A percentile compares a stretch with the other conserved stretches of the same genome.
Evolutionary conservation across 495 filamentous ascomycete species (phyloP).

Genomic region (Podospora sp.): DNA sequence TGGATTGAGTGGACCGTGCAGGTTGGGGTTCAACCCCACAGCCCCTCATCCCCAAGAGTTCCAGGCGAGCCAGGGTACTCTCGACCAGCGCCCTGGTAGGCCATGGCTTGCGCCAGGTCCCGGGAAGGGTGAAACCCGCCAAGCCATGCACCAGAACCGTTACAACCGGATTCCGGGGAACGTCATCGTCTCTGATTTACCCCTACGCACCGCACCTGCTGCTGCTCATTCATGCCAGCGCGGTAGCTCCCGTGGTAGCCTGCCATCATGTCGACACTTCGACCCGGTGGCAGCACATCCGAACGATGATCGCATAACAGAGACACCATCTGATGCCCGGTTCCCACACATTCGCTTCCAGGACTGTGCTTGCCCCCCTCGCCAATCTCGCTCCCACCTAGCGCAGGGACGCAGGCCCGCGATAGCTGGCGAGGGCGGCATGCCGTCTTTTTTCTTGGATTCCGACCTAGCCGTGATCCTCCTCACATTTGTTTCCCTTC

Average conservation of each 20-base stretch:
- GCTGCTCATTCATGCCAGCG: slow-evolving; percentile 11
- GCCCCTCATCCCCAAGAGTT: background rate
- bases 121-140: slow-evolving; percentile 24
- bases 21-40: background rate
- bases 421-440: slow-evolving; percentile 3
- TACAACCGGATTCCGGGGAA: slow-evolving; percentile 11
- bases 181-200: slow-evolving; percentile 1
- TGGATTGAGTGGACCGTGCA: background rate
- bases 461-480: slow-evolving; percentile 6
- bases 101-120: slow-evolving; percentile 11
- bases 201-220: background rate
- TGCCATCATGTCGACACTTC: background rate
- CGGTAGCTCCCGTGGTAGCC: background rate
- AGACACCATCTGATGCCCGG: slow-evolving; percentile 6
- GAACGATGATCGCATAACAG: slow-evolving; percentile 14
- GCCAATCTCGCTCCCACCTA: slow-evolving; percentile 19
- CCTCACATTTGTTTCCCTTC: slow-evolving; percentile 26
- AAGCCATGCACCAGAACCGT: slow-evolving; percentile 18
- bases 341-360: slow-evolving; percentile 1
- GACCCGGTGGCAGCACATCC: slow-evolving; percentile 11
- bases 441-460: slow-evolving; percentile 17
- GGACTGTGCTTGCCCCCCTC: slow-evolving; percentile 1
- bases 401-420: background rate
- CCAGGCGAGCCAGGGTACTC: too few relatives aligned
- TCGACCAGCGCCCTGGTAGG: too few relatives aligned